A percentile compares a stretch with the other conserved stretches of the same genome.
Conservation (phyloP, 495 filamentous ascomycete species). For the Aspergillus panamensis region DNA sequence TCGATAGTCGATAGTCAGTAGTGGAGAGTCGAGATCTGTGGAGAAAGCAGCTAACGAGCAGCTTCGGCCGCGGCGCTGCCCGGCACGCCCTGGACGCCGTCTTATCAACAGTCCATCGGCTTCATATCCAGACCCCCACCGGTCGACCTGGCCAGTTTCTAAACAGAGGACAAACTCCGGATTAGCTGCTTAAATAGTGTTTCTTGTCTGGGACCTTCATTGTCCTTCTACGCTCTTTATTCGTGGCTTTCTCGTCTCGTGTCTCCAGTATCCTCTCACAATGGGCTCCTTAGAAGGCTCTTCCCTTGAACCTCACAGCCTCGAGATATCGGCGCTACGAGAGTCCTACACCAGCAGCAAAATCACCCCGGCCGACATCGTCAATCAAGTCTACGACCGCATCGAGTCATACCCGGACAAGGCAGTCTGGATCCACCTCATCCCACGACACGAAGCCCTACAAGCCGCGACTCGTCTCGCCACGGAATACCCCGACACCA, state of each 20-base stretch:
- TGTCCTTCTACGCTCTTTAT: neutral
- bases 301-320: neutral
- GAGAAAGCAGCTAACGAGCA: no score
- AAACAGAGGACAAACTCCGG: no score
- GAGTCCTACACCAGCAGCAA: neutral
- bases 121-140: neutral
- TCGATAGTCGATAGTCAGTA: no score
- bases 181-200: no score
- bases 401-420: conserved; percentile 2
- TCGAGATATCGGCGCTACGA: neutral
- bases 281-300: conserved; percentile 4
- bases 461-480: neutral
- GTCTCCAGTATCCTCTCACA: neutral
- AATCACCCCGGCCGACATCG: neutral
- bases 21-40: no score
- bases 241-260: neutral
- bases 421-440: conserved; percentile 6
- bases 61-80: neutral
- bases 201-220: neutral
- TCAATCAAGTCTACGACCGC: conserved; percentile 2
- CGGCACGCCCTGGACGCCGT: neutral
- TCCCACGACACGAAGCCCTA: conserved; percentile 2
- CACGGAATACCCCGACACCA: neutral
- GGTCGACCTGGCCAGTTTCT: no score
- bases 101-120: neutral